Evolutionary conservation across 805 yeast genomes (phyloP), one percentile per base, ranked within the genome.

Genomic region (Kuraishia ogatae): DNA sequence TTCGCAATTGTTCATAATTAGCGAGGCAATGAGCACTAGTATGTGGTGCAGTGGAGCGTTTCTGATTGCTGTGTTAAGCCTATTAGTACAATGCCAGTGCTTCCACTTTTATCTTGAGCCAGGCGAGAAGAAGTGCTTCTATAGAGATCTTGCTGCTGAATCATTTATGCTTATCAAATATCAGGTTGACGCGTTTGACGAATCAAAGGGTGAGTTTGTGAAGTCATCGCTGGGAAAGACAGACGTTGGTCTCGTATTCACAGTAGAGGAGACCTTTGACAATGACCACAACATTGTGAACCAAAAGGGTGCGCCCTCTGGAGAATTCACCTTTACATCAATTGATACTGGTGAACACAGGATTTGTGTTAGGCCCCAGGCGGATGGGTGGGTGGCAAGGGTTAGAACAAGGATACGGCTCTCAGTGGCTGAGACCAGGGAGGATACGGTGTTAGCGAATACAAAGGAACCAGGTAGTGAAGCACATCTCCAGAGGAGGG

Each of bases 311-410:
- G 60, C 77, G 2, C 72, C 88, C 13, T 70, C 68, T 47, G 88
- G 90, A 17, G 85, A 84, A 58, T 87, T 89, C 69, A 78, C 91
- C 29, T 91, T 89, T 74, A 85, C 92, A 13, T 87, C 97, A 1
- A 72, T 83, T 50, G 96, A 87, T 54, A 74, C 85, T 11, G 97
- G 97, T 46, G 96, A 88, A 67, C 97, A 91, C 75, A 78, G 79
- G 63, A 78, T 92, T 62, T 91, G 97, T 71, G 73, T 91, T 61
- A 72, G 71, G 22, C 82, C 83, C 26, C 60, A 61, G 51, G 52
- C 61, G 19, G 58, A 55, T 10, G 68, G 69, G 6, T 66, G 65
- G 58, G 61, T 69, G 20, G 75, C 81, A 57, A 80, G 80, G 63
- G 74, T 76, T 60, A 74, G 73, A 56, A 81, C 84, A 56, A 77